A percentile compares a stretch with the other conserved stretches of the same genome.
Evolutionary conservation across 441 rosid species (phyloP).

Genomic region (Pelargonium myrrhifolium): DNA sequence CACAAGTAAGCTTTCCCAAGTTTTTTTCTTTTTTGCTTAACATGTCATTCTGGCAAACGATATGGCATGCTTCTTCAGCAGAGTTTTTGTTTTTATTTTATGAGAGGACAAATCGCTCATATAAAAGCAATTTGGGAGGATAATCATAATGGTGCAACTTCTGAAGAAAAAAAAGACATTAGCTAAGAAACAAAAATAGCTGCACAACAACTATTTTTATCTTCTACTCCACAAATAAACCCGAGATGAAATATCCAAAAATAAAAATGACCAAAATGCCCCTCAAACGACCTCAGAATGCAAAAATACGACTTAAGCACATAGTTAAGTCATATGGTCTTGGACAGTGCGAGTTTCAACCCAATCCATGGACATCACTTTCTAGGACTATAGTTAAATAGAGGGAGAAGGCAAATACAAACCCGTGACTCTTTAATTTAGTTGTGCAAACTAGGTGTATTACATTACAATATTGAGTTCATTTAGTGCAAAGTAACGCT

Average conservation of each 20-base stretch:
- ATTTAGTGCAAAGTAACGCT: neutral
- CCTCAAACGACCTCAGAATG: too few species aligned
- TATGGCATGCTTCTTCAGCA: neutral
- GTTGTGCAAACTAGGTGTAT: neutral
- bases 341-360: too few species aligned
- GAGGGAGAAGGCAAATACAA: neutral
- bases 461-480: neutral
- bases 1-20: constrained; percentile 45
- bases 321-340: too few species aligned
- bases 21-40: neutral
- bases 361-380: too few species aligned
- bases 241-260: too few species aligned
- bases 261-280: too few species aligned
- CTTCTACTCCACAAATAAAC: too few species aligned
- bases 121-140: constrained; percentile 6
- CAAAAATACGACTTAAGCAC: too few species aligned
- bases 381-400: neutral
- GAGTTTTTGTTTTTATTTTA: neutral
- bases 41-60: neutral
- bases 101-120: neutral
- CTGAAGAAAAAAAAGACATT: too few species aligned
- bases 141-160: too few species aligned
- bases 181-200: too few species aligned
- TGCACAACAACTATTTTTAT: too few species aligned
- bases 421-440: neutral